Evolutionary conservation across 2,329 filamentous ascomycete species (phyloP).

Genomic region (Colletotrichum musicola): DNA sequence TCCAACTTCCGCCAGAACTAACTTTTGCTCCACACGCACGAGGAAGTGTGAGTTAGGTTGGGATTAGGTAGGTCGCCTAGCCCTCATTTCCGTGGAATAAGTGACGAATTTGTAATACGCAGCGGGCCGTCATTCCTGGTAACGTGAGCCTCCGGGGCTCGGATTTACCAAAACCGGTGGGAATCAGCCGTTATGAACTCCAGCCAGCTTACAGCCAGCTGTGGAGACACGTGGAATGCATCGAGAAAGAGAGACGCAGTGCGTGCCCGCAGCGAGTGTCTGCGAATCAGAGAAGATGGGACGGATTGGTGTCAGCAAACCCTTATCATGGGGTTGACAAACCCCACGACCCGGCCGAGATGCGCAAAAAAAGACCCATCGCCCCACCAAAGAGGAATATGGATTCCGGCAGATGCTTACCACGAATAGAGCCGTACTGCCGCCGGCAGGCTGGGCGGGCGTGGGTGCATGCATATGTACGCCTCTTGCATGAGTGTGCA

Average conservation of each 20-base stretch:
- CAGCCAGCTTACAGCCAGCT: neutral
- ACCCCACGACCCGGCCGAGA: neutral
- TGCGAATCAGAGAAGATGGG: slow-evolving; percentile 8
- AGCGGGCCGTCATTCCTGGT: neutral
- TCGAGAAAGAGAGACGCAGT: neutral
- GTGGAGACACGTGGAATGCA: neutral
- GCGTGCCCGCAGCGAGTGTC: neutral
- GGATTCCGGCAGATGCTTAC: too few species aligned
- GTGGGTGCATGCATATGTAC: too few species aligned
- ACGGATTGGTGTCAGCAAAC: neutral
- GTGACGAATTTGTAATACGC: slow-evolving; percentile 26
- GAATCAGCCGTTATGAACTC: neutral
- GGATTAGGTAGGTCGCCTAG: neutral
- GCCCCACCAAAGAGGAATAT: too few species aligned
- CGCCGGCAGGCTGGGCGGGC: too few species aligned
- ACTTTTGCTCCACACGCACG: slow-evolving; percentile 16
- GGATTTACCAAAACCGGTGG: neutral
- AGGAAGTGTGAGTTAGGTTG: slow-evolving; percentile 5
- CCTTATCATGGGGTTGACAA: slow-evolving; percentile 15
- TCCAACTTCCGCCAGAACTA: neutral
- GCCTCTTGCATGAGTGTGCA: too few species aligned
- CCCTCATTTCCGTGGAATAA: neutral
- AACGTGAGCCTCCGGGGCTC: neutral
- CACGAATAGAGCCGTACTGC: too few species aligned
- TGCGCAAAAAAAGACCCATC: too few species aligned